Percentiles rank a stretch among this genome's conserved stretches.
Evolutionary conservation across 2,329 filamentous ascomycete genomes (phyloP).

Genomic region (Purpureocillium takamizusanense): DNA sequence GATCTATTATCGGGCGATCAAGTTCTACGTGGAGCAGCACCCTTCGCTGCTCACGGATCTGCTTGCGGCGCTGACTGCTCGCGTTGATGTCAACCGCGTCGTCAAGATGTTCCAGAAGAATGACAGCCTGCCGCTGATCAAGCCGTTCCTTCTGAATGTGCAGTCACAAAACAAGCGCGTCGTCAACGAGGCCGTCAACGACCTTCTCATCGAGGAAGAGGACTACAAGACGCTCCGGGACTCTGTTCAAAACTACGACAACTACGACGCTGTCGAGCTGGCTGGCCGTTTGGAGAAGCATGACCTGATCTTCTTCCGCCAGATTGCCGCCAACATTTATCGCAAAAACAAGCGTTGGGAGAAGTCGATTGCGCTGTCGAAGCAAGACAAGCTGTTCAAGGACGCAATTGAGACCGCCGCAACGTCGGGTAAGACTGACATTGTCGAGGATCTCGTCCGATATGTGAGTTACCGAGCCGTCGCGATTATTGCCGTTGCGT

Average conservation of each 20-base stretch:
- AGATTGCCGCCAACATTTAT: conserved; percentile 97
- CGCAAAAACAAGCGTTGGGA: conserved; percentile 99
- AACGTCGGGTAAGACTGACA: conserved; percentile 79
- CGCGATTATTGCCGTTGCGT: background rate
- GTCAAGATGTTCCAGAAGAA: conserved; percentile 98
- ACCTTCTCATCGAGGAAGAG: conserved; percentile 94
- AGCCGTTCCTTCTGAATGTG: conserved; percentile 95
- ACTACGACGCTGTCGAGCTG: conserved; percentile 92
- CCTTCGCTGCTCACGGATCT: conserved; percentile 93
- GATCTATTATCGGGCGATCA: conserved; percentile 95
- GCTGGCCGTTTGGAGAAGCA: conserved; percentile 93
- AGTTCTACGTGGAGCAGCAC: conserved; percentile 97
- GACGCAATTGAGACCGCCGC: conserved; percentile 97
- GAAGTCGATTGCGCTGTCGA: conserved; percentile 94
- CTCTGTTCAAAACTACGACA: conserved; percentile 97
- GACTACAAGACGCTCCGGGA: conserved; percentile 98
- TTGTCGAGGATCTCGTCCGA: conserved; percentile 90
- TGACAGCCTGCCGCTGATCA: conserved; percentile 95
- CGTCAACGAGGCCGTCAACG: conserved; percentile 97
- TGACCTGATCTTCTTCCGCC: conserved; percentile 96
- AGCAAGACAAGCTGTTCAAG: conserved; percentile 99
- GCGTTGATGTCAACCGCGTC: conserved; percentile 97
- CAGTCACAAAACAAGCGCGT: conserved; percentile 96
- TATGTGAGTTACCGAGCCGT: conserved; percentile 63
- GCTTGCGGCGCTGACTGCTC: conserved; percentile 79